Percentiles rank a stretch among this genome's conserved stretches.
Evolutionary conservation across 164 flowering plant species (phyloP).

Genomic region (Dillenia suffruticosa): DNA sequence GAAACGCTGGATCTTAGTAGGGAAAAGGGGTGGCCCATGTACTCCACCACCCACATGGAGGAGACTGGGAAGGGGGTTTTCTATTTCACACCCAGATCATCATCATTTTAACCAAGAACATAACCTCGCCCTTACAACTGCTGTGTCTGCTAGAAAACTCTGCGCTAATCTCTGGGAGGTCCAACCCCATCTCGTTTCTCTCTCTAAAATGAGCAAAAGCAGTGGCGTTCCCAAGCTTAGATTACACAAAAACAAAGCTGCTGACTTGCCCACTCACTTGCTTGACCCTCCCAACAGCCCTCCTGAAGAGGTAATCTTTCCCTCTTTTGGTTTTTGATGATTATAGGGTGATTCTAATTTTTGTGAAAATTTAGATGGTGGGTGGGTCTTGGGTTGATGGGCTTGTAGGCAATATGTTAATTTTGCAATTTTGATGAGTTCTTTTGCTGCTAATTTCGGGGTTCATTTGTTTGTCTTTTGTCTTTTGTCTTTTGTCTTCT

Average conservation of each 20-base stretch:
- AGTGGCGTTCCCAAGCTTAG: constrained; percentile 22
- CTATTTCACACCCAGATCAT: neutral
- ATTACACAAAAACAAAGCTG: constrained; percentile 28
- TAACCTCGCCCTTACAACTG: constrained; percentile 6
- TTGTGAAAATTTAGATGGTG: too few species aligned
- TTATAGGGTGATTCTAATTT: neutral
- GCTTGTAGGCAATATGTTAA: too few species aligned
- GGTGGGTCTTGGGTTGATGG: too few species aligned
- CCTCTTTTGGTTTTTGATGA: constrained; percentile 2
- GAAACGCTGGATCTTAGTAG: constrained; percentile 43
- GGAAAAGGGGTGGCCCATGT: constrained; percentile 52
- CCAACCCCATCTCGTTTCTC: constrained; percentile 20
- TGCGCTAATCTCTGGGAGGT: constrained; percentile 72
- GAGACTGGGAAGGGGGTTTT: constrained; percentile 16
- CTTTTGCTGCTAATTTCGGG: too few species aligned
- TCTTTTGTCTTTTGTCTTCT: too few species aligned
- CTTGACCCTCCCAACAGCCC: constrained; percentile 47
- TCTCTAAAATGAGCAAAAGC: constrained; percentile 33
- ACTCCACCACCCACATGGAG: constrained; percentile 76
- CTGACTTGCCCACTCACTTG: constrained; percentile 26
- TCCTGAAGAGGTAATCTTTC: constrained; percentile 31
- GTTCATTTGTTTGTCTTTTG: too few species aligned
- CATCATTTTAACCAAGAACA: constrained; percentile 9
- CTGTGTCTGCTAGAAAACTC: constrained; percentile 68
- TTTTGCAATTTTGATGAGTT: too few species aligned